Conservation (phyloP, 495 filamentous ascomycete genomes). For the Lindgomyces ingoldianus region DNA sequence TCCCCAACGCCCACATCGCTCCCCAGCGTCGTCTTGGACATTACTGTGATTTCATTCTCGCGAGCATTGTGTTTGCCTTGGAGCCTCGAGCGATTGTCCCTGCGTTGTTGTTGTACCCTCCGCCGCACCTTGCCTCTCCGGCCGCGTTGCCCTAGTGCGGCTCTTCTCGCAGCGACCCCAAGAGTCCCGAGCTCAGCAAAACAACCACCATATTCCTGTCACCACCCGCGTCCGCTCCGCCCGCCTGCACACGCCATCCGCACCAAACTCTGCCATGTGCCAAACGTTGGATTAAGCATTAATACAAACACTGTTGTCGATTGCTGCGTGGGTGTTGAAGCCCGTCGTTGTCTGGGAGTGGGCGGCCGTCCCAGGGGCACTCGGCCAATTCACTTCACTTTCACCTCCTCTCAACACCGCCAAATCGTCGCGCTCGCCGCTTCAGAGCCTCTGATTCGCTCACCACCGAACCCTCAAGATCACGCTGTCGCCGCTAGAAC, state of each 20-base stretch:
- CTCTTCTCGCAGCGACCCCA: constrained; percentile 10
- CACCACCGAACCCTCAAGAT: neutral
- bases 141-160: constrained; percentile 18
- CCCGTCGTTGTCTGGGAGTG: neutral
- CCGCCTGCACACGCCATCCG: neutral
- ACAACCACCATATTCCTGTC: constrained; percentile 17
- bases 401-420: neutral
- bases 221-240: neutral
- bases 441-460: too few species aligned
- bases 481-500: neutral
- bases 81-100: neutral
- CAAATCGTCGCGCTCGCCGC: neutral
- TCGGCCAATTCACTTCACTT: neutral
- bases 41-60: too few species aligned
- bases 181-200: constrained; percentile 18
- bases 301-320: neutral
- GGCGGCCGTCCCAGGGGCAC: neutral
- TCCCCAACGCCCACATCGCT: neutral
- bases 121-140: constrained; percentile 2
- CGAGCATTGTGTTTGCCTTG: neutral
- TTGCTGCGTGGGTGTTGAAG: neutral
- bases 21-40: neutral
- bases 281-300: neutral
- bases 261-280: constrained; percentile 14
- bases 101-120: neutral